These are phyloP conservation scores for Populus davidiana DNA, from an alignment of 345 rosid genomes.

Conservation along the genomic window DNA sequence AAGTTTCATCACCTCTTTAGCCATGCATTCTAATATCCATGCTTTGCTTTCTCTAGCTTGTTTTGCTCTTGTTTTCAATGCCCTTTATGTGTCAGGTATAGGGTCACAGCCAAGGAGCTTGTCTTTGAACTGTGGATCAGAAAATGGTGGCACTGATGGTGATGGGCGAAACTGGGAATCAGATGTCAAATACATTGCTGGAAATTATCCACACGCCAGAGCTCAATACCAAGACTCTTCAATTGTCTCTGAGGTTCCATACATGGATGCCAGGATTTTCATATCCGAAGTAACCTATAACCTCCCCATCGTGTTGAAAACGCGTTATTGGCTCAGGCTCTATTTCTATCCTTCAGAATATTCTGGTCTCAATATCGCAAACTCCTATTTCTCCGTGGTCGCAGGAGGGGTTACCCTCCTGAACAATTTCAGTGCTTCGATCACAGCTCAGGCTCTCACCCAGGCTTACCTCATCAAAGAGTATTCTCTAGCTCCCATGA, in stretches of 20 bases:
- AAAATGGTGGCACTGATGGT: conserved; percentile 41
- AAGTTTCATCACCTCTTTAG: conserved; percentile 1
- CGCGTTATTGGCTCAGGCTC: conserved; percentile 48
- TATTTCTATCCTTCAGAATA: conserved; percentile 69
- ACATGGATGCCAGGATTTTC: conserved; percentile 73
- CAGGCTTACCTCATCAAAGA: conserved; percentile 66
- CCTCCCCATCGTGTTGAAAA: conserved; percentile 39
- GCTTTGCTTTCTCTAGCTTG: conserved; percentile 26
- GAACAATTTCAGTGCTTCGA: conserved; percentile 66
- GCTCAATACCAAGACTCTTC: conserved; percentile 70
- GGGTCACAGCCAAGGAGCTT: conserved; percentile 16
- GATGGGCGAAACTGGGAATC: conserved; percentile 65
- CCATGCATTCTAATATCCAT: conserved; percentile 34
- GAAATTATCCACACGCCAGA: conserved; percentile 33
- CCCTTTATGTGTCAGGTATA: conserved; percentile 11
- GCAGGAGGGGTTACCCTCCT: conserved; percentile 52
- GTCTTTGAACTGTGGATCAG: conserved; percentile 54
- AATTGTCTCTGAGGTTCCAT: conserved; percentile 56
- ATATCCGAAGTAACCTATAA: conserved; percentile 47
- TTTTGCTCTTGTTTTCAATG: conserved; percentile 26
- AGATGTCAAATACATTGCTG: conserved; percentile 45
- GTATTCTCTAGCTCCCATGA: conserved; percentile 49
- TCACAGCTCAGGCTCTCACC: conserved; percentile 66
- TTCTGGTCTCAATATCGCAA: conserved; percentile 35
- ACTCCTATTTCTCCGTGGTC: conserved; percentile 56